phyloP scores from a whole-genome alignment of 2,329 filamentous ascomycete species.

The Rugonectria rugulosa region DNA sequence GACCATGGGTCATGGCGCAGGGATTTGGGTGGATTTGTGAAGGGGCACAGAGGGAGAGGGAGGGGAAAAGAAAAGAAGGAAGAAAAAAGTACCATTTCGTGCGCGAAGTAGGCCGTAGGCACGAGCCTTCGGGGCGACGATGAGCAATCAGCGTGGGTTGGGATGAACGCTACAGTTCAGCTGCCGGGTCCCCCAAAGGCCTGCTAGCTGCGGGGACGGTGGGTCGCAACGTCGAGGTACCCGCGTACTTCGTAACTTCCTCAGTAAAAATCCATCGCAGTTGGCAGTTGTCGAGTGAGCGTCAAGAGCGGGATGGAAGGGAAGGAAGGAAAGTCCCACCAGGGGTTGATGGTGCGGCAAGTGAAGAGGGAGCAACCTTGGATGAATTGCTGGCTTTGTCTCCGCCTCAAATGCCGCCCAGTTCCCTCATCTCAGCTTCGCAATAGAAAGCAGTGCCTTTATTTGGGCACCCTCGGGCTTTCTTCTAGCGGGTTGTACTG shows the following conservation, averaged over 20 bases:
- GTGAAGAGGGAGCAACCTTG: conserved; percentile 28
- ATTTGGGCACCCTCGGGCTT: no score
- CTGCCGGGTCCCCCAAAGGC: conserved; percentile 15
- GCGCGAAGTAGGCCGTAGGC: no score
- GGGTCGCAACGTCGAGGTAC: conserved; percentile 20
- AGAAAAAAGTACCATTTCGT: neutral
- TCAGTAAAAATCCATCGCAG: no score
- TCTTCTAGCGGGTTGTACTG: conserved; percentile 9
- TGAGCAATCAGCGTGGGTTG: conserved; percentile 22
- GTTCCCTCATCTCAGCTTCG: no score
- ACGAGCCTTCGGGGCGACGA: no score
- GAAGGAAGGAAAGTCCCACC: conserved; percentile 16
- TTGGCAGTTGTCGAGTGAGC: no score
- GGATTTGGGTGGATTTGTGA: conserved; percentile 23
- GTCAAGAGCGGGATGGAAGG: conserved; percentile 2
- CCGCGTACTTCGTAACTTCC: neutral
- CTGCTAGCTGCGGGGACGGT: conserved; percentile 28
- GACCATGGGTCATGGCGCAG: conserved; percentile 33
- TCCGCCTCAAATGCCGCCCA: neutral
- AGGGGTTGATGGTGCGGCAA: conserved; percentile 34
- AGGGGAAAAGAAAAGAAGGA: no score
- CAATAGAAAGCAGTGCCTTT: no score
- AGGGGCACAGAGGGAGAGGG: no score
- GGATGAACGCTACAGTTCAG: conserved; percentile 36
- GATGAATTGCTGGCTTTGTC: neutral